Base-by-base conservation (phyloP, 129 eudicot genomes). In the Sambucus nigra region DNA sequence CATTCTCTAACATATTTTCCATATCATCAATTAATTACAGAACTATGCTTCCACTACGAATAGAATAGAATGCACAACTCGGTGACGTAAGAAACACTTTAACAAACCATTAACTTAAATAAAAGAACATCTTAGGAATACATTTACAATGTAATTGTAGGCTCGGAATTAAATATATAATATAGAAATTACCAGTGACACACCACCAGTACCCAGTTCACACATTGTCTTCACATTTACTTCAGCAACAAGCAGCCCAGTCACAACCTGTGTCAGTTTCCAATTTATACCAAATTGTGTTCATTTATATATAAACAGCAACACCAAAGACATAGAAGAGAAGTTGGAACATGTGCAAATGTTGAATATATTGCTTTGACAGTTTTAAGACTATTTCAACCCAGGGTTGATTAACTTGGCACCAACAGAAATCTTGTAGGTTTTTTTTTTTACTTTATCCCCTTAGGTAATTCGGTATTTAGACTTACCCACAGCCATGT, bases 171-270 rank as follows among this genome's bases (percentile, higher is more conserved):
- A 41, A 33, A 64, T 1, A 35, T 2, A 35, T 35, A 35, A n/a
- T n/a, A n/a, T n/a, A n/a, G n/a, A n/a, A 22, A 54, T 75, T 86
- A 91, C 99, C 99, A 86, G 47, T 57, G 99, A 91, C 60, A 91
- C 95, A 44, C 99, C 95, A 64, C 95, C 95, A 53, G 99, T 76
- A 49, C 99, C 99, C 26, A 91, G 72, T 61, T 91, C 95, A 16
- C 89, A 77, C 99, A 91, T 91, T 44, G 99, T 91, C 56, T 77
- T 91, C 64, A 91, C 87, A 78, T 91, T 91, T 59, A 91, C 95
- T 79, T 91, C 99, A 59, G 95, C 99, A 67, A 91, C 33, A 27
- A 91, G 80, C 69, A 91, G 69, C 51, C 99, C 99, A 61, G 98
- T 84, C 60, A 67, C 87, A 61, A 91, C 95, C 99, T 91, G 69